Evolutionary conservation across 306 rosid genomes (phyloP), one percentile per base, ranked within the genome.

Genomic region (Ammopiptanthus mongolicus): DNA sequence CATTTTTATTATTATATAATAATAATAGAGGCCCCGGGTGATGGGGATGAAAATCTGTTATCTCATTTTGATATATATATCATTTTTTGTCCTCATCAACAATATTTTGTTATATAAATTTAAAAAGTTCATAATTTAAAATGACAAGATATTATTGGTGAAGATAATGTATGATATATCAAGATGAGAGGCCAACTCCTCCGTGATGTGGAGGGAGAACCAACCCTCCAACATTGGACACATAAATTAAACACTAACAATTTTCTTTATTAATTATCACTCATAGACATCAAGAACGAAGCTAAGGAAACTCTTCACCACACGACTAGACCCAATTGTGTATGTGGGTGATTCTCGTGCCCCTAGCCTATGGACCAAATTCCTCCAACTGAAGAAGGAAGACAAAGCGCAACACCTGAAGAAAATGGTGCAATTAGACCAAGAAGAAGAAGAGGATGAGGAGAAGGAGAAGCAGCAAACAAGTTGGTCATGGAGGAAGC

Each of bases 401-500:
- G 87, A 81, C 42, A 86, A 70, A 63, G 82, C 76, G 12, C 62
- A 81, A 76, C 68, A 78, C 5, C 71, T 85, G 31, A 87, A 82
- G 80, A 85, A 57, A 75, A 81, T 86, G 86, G 74, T 76, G 78
- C 82, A 71, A 10, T 42, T 42, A 22, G 59, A 15, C 50, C 73
- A 78, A 21, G 73, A 76, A 51, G 85, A 79, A 13, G 75, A 65
- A 3, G 79, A 75, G 1, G 69, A 81, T 8, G 84, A 76, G 2
- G 60, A 81, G 39, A 74, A n/a, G n/a, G n/a, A n/a, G n/a, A n/a
- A n/a, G n/a, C n/a, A 82, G 51, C 61, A 41, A 48, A 42, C 62
- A 48, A 56, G 55, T 48, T 88, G 95, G 87, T 79, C 92, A 22
- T 95, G 97, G 97, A 79, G 88, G 80, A 91, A 86, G 73, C 66